phyloP scores from a whole-genome alignment of 2,329 filamentous ascomycete species.

The Diaporthe destruens region DNA sequence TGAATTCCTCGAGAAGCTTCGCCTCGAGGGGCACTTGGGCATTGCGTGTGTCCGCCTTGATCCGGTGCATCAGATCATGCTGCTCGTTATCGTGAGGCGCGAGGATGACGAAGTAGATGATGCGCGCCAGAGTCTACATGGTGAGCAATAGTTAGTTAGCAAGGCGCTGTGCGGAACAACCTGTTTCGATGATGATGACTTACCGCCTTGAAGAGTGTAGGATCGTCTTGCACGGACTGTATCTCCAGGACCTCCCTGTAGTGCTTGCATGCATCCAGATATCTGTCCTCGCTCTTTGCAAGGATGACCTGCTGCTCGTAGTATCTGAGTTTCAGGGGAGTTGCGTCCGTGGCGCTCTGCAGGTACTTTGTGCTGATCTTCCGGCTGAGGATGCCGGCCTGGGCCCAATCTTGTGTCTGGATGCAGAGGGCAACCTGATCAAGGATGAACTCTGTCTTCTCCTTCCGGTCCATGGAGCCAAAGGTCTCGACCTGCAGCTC shows the following conservation, averaged over 20 bases:
- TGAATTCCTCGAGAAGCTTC: constrained; percentile 92
- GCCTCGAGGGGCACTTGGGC: constrained; percentile 82
- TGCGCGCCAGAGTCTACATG: constrained; percentile 84
- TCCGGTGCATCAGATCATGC: constrained; percentile 94
- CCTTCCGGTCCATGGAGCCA: constrained; percentile 94
- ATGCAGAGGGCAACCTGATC: constrained; percentile 96
- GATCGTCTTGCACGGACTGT: constrained; percentile 91
- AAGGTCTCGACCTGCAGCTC: constrained; percentile 99
- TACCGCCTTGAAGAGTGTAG: constrained; percentile 56
- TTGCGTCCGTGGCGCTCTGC: constrained; percentile 89
- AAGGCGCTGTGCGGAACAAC: background rate
- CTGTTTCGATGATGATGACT: background rate
- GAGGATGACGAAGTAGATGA: constrained; percentile 97
- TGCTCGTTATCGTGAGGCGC: constrained; percentile 99
- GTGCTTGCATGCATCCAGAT: constrained; percentile 97
- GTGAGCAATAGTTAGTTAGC: constrained; percentile 27
- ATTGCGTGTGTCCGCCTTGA: constrained; percentile 87
- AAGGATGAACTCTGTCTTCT: constrained; percentile 99
- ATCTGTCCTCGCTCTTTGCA: constrained; percentile 97
- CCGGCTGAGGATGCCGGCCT: constrained; percentile 90
- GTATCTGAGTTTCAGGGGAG: constrained; percentile 92
- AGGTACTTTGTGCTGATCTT: constrained; percentile 98
- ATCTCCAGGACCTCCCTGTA: constrained; percentile 98
- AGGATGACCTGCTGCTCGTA: constrained; percentile 98
- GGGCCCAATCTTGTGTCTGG: constrained; percentile 94